Evolutionary conservation across 106 monocot genomes (phyloP).

Genomic region (Ottelia alismoides): DNA sequence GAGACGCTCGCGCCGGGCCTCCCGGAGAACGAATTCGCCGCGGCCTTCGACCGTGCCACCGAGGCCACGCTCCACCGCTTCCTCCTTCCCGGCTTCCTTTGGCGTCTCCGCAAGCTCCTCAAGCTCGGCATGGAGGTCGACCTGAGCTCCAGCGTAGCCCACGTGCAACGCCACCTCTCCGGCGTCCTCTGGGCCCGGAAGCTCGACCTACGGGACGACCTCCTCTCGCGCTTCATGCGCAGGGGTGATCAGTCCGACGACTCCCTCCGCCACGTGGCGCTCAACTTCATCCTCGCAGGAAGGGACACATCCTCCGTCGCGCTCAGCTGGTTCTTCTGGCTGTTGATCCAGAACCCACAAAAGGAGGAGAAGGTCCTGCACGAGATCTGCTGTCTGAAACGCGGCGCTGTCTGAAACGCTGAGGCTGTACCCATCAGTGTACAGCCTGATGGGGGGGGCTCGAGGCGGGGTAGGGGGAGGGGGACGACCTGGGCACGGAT

Average conservation of each 20-base stretch:
- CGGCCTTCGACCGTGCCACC: conserved; percentile 11
- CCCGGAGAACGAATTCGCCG: conserved; percentile 30
- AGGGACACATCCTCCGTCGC: conserved; percentile 15
- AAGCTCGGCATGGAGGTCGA: conserved; percentile 7
- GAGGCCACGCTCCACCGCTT: conserved; percentile 15
- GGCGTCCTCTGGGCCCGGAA: conserved; percentile 51
- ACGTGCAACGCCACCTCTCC: conserved; percentile 25
- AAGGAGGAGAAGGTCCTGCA: conserved; percentile 6
- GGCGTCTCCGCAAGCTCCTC: conserved; percentile 7
- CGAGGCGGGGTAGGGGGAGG: no score
- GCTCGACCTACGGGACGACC: conserved; percentile 39
- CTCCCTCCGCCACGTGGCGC: conserved; percentile 16
- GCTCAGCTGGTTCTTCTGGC: conserved; percentile 15
- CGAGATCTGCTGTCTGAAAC: no score
- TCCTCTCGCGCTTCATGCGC: conserved; percentile 13
- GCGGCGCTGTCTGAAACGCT: no score
- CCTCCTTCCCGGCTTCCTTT: conserved; percentile 10
- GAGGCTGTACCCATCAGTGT: no score
- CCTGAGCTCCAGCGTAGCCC: conserved; percentile 1
- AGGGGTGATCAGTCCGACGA: conserved; percentile 12
- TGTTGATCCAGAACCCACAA: conserved; percentile 2
- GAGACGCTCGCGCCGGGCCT: conserved; percentile 47
- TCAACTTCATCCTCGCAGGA: conserved; percentile 17
- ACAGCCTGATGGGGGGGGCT: no score
- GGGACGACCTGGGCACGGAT: no score